Evolutionary conservation across 441 rosid species (phyloP).

Genomic region (Croton setiger): DNA sequence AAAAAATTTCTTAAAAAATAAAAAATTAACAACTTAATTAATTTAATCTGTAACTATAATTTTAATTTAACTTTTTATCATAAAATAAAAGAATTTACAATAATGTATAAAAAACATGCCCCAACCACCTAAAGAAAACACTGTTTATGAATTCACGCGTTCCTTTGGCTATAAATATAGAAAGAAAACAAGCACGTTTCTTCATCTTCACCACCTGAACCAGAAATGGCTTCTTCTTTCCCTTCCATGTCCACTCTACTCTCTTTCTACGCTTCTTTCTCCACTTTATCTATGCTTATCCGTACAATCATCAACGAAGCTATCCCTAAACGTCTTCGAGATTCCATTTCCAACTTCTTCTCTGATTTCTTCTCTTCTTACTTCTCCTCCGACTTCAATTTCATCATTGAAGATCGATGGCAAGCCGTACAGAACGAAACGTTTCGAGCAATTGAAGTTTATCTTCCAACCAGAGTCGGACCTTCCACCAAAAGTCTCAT

Average conservation of each 20-base stretch:
- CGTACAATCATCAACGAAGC: constrained; percentile 47
- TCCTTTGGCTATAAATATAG: too few relatives aligned
- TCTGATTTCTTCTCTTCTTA: constrained; percentile 19
- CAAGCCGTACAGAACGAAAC: constrained; percentile 47
- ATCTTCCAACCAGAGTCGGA: constrained; percentile 40
- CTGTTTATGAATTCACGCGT: too few relatives aligned
- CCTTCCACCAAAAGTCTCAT: constrained; percentile 35
- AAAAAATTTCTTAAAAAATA: too few relatives aligned
- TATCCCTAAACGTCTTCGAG: constrained; percentile 34
- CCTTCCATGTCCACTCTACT: constrained; percentile 45
- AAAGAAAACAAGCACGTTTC: too few relatives aligned
- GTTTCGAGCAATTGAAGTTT: constrained; percentile 42
- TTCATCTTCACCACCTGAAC: too few relatives aligned
- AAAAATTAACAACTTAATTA: too few relatives aligned
- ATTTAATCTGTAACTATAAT: too few relatives aligned
- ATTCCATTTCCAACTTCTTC: constrained; percentile 28
- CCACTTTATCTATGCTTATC: constrained; percentile 43
- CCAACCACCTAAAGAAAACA: too few relatives aligned
- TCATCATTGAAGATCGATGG: constrained; percentile 50
- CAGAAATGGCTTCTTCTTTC: constrained; percentile 29
- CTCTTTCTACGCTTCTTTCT: constrained; percentile 46
- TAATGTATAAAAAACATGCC: too few relatives aligned
- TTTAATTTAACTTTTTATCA: too few relatives aligned
- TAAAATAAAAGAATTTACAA: too few relatives aligned
- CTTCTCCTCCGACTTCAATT: constrained; percentile 43